These are phyloP conservation scores for Fomitiporia mediterranea DNA, from an alignment of 1,284 basidiomycete genomes.

Conservation along the genomic window DNA sequence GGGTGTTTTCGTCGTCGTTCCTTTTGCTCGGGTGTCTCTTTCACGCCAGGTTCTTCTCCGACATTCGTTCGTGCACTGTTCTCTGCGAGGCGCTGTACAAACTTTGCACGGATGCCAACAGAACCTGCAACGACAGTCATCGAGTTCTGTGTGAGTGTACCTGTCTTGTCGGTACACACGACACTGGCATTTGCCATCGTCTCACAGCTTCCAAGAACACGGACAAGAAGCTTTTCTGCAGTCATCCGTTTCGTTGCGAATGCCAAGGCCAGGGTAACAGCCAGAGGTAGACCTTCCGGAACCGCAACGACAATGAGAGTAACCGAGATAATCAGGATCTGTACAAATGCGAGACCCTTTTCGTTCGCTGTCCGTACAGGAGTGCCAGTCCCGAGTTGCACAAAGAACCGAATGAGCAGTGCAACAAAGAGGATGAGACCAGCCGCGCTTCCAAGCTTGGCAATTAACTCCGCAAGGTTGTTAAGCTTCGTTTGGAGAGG, in stretches of 20 bases:
- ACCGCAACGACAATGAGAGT: slow-evolving; percentile 96
- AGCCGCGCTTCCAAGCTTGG: slow-evolving; percentile 80
- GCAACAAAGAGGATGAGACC: slow-evolving; percentile 81
- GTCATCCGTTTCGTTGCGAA: slow-evolving; percentile 99
- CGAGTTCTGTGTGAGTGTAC: slow-evolving; percentile 87
- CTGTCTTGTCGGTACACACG: slow-evolving; percentile 95
- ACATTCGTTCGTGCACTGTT: slow-evolving; percentile 76
- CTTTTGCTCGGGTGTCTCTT: slow-evolving; percentile 19
- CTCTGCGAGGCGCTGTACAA: slow-evolving; percentile 75
- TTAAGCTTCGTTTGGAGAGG: slow-evolving; percentile 96
- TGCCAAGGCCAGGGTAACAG: slow-evolving; percentile 92
- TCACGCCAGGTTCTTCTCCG: slow-evolving; percentile 40
- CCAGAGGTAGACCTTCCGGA: slow-evolving; percentile 94
- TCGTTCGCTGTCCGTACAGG: slow-evolving; percentile 66
- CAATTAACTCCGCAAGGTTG: slow-evolving; percentile 87
- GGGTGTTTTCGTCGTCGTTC: slow-evolving; percentile 24
- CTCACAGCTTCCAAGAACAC: slow-evolving; percentile 94
- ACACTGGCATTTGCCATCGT: slow-evolving; percentile 98
- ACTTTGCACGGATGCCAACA: slow-evolving; percentile 90
- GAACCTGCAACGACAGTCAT: slow-evolving; percentile 98
- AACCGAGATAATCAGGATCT: slow-evolving; percentile 93
- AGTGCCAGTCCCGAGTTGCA: slow-evolving; percentile 63
- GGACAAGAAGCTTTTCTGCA: slow-evolving; percentile 89
- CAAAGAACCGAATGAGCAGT: slow-evolving; percentile 94
- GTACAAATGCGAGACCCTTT: slow-evolving; percentile 89